Evolutionary conservation across 257 asterid genomes (phyloP).

Genomic region (Nicotiana obtusifolia): DNA sequence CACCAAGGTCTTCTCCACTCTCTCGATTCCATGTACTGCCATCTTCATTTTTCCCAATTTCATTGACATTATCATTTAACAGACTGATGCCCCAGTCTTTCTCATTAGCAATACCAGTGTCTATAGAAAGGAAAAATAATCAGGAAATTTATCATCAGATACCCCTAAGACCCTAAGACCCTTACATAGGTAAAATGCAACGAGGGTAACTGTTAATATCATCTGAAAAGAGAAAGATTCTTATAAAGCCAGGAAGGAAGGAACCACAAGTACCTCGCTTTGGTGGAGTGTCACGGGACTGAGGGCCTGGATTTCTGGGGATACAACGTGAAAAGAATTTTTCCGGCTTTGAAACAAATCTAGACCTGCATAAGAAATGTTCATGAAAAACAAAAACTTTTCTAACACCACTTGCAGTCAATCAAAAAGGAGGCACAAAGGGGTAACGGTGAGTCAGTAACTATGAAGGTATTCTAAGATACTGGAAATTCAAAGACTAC

Average conservation of each 20-base stretch:
- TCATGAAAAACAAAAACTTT: not conserved
- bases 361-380: conserved; percentile 39
- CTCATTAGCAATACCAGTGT: conserved; percentile 97
- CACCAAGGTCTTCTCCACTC: conserved; percentile 91
- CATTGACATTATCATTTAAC: conserved; percentile 58
- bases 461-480: not conserved
- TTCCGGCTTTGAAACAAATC: conserved; percentile 54
- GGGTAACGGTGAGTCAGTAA: not conserved
- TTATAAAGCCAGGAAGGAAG: not conserved
- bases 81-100: conserved; percentile 94
- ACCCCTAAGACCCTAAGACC: not conserved
- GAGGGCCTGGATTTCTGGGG: conserved; percentile 73
- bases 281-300: conserved; percentile 93
- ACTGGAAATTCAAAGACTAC: not conserved
- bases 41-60: conserved; percentile 83
- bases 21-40: conserved; percentile 89
- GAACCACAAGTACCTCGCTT: conserved; percentile 59
- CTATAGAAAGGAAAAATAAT: conserved; percentile 30
- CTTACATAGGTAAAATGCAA: not conserved
- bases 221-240: not conserved
- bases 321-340: conserved; percentile 67
- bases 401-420: not conserved
- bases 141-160: not conserved
- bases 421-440: not conserved
- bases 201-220: not conserved